Percentiles rank a stretch among this genome's conserved stretches.
Conservation (phyloP, 2,329 filamentous ascomycete genomes). For the Botrytis cinerea region DNA sequence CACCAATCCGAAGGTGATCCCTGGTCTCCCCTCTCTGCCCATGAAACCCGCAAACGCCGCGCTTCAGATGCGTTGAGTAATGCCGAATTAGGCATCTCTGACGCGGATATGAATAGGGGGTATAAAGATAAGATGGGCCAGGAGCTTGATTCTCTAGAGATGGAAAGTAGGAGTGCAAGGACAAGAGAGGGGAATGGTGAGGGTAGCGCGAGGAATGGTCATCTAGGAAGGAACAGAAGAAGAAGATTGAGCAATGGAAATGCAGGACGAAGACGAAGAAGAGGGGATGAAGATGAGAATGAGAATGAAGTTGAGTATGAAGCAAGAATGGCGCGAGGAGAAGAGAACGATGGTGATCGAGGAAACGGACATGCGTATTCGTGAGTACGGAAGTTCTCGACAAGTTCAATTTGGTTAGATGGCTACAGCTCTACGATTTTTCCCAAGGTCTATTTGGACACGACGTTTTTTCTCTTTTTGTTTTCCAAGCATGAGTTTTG, state of each 20-base stretch:
- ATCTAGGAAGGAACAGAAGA: not conserved
- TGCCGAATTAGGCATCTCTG: not conserved
- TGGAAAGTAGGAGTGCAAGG: not conserved
- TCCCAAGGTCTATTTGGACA: not conserved
- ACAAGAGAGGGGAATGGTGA: not conserved
- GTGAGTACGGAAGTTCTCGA: not conserved
- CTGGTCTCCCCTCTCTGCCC: conserved; percentile 11
- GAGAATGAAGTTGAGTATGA: not conserved
- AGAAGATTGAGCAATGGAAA: not conserved
- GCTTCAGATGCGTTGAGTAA: not conserved
- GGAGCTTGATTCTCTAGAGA: conserved; percentile 14
- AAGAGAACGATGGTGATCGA: not conserved
- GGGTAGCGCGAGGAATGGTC: rapidly evolving
- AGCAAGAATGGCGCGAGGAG: too few species aligned
- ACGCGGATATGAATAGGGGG: not conserved
- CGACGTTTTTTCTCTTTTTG: not conserved
- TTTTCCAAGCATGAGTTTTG: not conserved
- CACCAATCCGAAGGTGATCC: not conserved
- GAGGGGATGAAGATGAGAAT: not conserved
- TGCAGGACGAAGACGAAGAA: not conserved
- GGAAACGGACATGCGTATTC: not conserved
- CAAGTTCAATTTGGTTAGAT: not conserved
- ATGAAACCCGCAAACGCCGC: conserved; percentile 8
- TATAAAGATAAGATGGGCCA: conserved; percentile 18
- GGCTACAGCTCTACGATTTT: not conserved